Evolutionary conservation across 495 filamentous ascomycete genomes (phyloP).

Genomic region (Friedmanniomyces simplex): DNA sequence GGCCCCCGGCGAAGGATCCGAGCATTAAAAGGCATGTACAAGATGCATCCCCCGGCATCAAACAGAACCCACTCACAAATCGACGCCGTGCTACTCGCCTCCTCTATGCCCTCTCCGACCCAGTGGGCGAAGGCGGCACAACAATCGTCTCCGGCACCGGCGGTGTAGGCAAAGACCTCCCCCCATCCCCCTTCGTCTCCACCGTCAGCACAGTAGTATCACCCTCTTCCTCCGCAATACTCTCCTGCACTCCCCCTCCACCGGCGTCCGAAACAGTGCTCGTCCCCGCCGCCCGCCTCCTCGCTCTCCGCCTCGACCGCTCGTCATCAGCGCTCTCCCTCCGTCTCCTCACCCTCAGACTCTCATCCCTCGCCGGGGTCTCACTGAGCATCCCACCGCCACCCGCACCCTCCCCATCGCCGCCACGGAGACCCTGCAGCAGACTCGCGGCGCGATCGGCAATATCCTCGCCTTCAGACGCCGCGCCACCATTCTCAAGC

Average conservation of each 20-base stretch:
- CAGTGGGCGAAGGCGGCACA: slow-evolving; percentile 12
- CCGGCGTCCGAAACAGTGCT: slow-evolving; percentile 2
- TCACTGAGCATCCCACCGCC: slow-evolving; percentile 31
- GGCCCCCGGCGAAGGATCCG: neutral
- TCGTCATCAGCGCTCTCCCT: slow-evolving; percentile 23
- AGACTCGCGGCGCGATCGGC: slow-evolving; percentile 74
- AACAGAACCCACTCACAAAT: too few relatives aligned
- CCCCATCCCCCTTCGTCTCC: neutral
- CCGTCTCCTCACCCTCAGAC: slow-evolving; percentile 25
- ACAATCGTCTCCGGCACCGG: slow-evolving; percentile 7
- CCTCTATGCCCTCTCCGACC: neutral
- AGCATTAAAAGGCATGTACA: neutral
- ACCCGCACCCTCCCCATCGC: slow-evolving; percentile 44
- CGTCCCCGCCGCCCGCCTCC: slow-evolving; percentile 9
- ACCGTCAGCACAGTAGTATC: neutral
- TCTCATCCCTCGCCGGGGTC: slow-evolving; percentile 19
- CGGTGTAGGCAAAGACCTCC: neutral
- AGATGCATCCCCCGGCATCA: neutral
- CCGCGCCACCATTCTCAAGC: slow-evolving; percentile 13
- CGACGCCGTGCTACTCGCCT: neutral
- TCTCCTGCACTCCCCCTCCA: neutral
- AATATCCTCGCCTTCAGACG: slow-evolving; percentile 55
- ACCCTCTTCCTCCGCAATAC: slow-evolving; percentile 1
- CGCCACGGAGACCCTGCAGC: slow-evolving; percentile 63
- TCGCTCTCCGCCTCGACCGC: slow-evolving; percentile 7